These are phyloP conservation scores for Starmerella geochares DNA, from an alignment of 805 yeast species.

Conservation along the genomic window DNA sequence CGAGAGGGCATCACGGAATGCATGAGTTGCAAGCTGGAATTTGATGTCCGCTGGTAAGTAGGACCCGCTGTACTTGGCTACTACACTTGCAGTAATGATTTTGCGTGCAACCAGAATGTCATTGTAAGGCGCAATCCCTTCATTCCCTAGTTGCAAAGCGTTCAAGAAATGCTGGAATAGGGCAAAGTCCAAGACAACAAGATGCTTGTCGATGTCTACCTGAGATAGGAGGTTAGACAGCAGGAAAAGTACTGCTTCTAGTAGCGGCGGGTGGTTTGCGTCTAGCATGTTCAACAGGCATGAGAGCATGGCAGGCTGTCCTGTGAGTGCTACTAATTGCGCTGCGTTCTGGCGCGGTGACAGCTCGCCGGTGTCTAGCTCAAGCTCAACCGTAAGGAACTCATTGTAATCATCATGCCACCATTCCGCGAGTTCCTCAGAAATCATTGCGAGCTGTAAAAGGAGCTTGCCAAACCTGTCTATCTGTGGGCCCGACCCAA, in stretches of 20 bases:
- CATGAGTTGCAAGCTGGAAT: conserved; percentile 15
- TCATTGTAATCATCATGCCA: conserved; percentile 55
- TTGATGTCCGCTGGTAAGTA: conserved; percentile 16
- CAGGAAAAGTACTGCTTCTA: conserved; percentile 23
- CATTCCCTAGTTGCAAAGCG: conserved; percentile 7
- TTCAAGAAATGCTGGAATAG: conserved; percentile 13
- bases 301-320: conserved; percentile 25
- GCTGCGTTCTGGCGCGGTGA: conserved; percentile 52
- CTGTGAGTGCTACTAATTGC: conserved; percentile 46
- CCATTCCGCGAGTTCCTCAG: conserved; percentile 35
- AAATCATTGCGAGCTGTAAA: conserved; percentile 35
- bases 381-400: conserved; percentile 66
- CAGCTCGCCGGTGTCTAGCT: conserved; percentile 43
- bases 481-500: conserved; percentile 7
- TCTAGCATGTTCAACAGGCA: conserved; percentile 11
- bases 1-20: conserved; percentile 2
- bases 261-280: background rate
- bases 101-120: conserved; percentile 23
- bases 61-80: conserved; percentile 22
- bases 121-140: background rate
- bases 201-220: conserved; percentile 18
- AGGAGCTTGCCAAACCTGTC: conserved; percentile 25
- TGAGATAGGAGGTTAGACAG: conserved; percentile 20
- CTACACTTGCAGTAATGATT: conserved; percentile 20
- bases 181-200: background rate